These are phyloP conservation scores for Leccinum olivaceopallidum DNA, from an alignment of 768 basidiomycete species.

Conservation along the genomic window DNA sequence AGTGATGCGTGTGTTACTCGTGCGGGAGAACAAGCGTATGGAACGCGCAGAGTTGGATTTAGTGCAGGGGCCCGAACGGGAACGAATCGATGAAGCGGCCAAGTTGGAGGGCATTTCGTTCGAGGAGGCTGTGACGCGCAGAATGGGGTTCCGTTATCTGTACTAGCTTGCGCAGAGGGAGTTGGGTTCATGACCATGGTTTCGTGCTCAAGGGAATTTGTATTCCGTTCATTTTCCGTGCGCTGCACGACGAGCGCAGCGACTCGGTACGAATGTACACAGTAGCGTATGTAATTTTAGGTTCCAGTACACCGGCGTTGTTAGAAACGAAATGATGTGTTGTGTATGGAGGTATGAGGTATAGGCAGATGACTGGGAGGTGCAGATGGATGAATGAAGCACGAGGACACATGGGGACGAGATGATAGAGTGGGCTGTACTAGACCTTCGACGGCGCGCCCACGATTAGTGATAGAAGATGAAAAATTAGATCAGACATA, in stretches of 20 bases:
- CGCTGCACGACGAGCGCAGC: not conserved
- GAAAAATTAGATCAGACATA: too few species aligned
- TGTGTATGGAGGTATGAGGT: not conserved
- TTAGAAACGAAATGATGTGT: not conserved
- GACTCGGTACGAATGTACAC: not conserved
- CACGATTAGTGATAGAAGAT: too few species aligned
- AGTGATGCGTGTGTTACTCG: not conserved
- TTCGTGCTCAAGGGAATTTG: not conserved
- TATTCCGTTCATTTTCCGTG: not conserved
- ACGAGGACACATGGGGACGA: not conserved
- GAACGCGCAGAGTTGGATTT: not conserved
- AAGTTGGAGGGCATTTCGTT: not conserved
- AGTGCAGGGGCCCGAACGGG: not conserved
- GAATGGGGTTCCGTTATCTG: not conserved
- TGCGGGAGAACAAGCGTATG: not conserved
- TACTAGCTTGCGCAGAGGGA: not conserved
- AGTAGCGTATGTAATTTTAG: not conserved
- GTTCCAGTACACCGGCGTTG: not conserved
- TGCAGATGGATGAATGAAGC: not conserved
- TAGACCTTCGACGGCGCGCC: too few species aligned
- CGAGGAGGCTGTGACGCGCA: not conserved
- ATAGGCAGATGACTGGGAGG: too few species aligned
- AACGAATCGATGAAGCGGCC: not conserved
- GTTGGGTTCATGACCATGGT: not conserved
- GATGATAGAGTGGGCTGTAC: too few species aligned